Base-by-base conservation (phyloP, 192 early-diverging fungal species). In the Umbelopsis ramanniana region DNA sequence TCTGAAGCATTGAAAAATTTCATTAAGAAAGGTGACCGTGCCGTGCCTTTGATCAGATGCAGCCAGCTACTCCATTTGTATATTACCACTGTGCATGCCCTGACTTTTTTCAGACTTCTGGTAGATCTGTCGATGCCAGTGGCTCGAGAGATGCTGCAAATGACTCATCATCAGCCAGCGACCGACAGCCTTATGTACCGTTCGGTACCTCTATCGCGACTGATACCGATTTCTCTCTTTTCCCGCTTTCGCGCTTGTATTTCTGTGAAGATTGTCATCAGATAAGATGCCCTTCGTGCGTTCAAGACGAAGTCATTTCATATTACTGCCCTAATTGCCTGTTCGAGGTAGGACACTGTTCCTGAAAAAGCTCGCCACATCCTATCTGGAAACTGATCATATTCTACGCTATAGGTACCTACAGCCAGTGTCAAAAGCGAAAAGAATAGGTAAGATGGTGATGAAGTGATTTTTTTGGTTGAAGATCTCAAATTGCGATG, bases 311-410 rank as follows among this genome's bases (percentile, higher is more conserved):
- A 74, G 90, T 94, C 2, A 89, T 91, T 5, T 92, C 91, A 53
- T 96, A 95, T 78, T 97, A 93, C 79, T 99, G 97, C 72, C 94
- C 97, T 14, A 95, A 95, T 74, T 99, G 97, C 73, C 87, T 97
- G 67, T 99, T 99, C 83, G 96, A 99, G 73, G 95, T 76, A 60
- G 26, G 21, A 10, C 37, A 26, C 17, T 37, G 12, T 35, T 26
- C 46, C 57, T 14, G 26, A 15, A 6, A 69, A 21, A 14, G 0
- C 15, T 21, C 47, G 3, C 23, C 4, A 22, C 3, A 1, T 29
- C 12, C 22, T 21, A 19, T 4, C 37, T 45, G 40, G 9, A 10
- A 2, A 67, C 43, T 67, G 55, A 60, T 33, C 6, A 21, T 60
- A 37, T 3, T 15, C 55, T 9, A 60, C 7, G 4, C 7, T 12